These are phyloP conservation scores for Trichoderma afroharzianum DNA, from an alignment of 2,329 filamentous ascomycete species.

Conservation along the genomic window DNA sequence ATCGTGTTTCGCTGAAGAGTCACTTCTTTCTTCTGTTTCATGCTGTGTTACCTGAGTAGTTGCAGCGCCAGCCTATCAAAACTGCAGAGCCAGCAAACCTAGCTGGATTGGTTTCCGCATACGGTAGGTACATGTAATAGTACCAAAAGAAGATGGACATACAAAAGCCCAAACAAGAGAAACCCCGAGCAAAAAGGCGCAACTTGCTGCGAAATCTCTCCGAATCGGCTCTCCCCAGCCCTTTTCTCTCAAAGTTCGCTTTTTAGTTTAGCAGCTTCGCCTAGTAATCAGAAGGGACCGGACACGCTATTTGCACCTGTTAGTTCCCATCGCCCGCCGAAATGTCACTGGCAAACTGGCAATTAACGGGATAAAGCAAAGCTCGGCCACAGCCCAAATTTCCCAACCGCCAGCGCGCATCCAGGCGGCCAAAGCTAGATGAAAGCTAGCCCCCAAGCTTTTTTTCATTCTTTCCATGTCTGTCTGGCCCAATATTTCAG, in stretches of 20 bases:
- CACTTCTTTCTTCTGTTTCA: background rate
- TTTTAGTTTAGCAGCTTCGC: background rate
- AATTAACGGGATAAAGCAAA: background rate
- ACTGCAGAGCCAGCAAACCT: background rate
- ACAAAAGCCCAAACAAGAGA: background rate
- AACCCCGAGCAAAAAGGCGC: background rate
- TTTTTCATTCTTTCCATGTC: background rate
- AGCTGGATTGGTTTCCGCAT: background rate
- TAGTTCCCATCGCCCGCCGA: background rate
- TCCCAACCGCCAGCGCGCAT: background rate
- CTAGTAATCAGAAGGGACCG: background rate
- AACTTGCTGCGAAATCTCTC: background rate
- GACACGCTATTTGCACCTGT: background rate
- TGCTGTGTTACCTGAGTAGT: background rate
- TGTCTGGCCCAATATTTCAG: background rate
- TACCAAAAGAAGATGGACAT: background rate
- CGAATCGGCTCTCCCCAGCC: background rate
- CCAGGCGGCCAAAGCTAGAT: background rate
- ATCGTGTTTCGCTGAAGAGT: background rate
- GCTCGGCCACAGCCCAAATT: background rate
- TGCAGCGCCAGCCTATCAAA: background rate
- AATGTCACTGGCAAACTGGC: slow-evolving; percentile 3
- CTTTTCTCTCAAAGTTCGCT: background rate
- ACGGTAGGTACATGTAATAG: background rate
- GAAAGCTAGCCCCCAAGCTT: background rate